Base-by-base conservation (phyloP, 495 filamentous ascomycete species). In the Aspergillus cristatus region DNA sequence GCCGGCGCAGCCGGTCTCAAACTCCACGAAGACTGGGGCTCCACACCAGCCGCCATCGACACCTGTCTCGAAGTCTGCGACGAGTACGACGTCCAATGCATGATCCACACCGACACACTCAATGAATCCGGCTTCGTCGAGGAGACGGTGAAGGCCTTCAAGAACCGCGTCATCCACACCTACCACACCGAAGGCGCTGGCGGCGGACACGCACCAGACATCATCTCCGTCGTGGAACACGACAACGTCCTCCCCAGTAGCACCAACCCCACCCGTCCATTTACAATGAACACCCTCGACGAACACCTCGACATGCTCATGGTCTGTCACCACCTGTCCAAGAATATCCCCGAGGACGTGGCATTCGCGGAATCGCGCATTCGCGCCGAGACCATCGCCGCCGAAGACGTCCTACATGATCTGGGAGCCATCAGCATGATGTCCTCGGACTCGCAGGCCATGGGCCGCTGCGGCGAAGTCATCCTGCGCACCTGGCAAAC, bases 221-320 rank as follows among this genome's bases (percentile, higher is more conserved):
- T 98, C 63, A 98, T 98, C 57, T 76, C 72, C 18, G 88, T 98
- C 0, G 91, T 96, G 15, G 86, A 91, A 55, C 82, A 93, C 47
- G 58, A 71, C n/a, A 93, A 98, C 52, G 90, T 98, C 0, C 75
- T 98, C 2, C 91, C 91, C 7, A 86, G 81, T 11, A 86, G 79
- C 34, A 98, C 91, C 0, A 98, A 94, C 61, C 91, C 91, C 0
- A 98, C 91, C 12, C 72, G 91, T 2, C 91, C 91, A 3, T 97
- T 81, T 65, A 98, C 91, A 7, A 58, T 66, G 28, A 98, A 98
- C 65, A 98, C 91, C 3, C 74, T 97, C 0, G 91, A 96, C 43
- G 91, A 98, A 64, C 91, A 98, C 62, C 75, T 96, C 1, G 91
- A 97, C 59, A 98, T 98, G 91, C 61, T 98, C 24, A 97, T 97